Base-by-base conservation (phyloP, 2,329 filamentous ascomycete genomes). In the Lasiodiplodia gonubiensis region DNA sequence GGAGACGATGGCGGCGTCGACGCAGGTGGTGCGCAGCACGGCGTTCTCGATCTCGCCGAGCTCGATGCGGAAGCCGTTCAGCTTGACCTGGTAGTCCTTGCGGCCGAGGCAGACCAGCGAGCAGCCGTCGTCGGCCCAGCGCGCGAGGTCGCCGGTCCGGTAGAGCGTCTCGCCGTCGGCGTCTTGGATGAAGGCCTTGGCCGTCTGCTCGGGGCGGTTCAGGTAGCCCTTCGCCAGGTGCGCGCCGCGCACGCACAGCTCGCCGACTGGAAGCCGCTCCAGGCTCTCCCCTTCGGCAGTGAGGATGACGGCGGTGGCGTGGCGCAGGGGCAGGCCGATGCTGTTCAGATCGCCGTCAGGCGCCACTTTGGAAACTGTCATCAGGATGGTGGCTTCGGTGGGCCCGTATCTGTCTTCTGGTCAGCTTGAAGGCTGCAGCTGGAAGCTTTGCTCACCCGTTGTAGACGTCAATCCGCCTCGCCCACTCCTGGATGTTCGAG, bases 171-270 rank as follows among this genome's bases (percentile, higher is more conserved):
- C 18, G 12, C 30, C 27, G 10, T 39, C 60, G 4, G 18, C 14
- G 21, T 37, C 48, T 4, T 12, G 10, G 5, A 53, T 82, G 76
- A 95, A 94, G 0, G 89, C 88, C 74, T 90, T 88, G 7, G 88
- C 89, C 0, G 92, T 94, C 0, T 88, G 90, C 73, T 94, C 91
- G 0, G 90, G 90, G n/a, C 90, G 84, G 71, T 94, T 93, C 64
- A 94, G 85, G 73, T 95, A 95, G 53, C 89, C 92, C 67, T 90
- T 85, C 16, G 92, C 92, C 53, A 94, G 83, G 68, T 93, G 82
- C 23, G 84, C 80, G n/a, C 92, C 92, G 57, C 91, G 91, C n/a
- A 94, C 86, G 69, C 88, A 93, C 1, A 95, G 83, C 79, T 95
- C 92, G 52, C 92, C 92, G 67, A 84, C 74, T 11, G 59, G 23